A percentile compares a stretch with the other conserved stretches of the same genome.
These are phyloP conservation scores for Picochlorum costavermella DNA, from an alignment of 139 green algal genomes.

Conservation along the genomic window DNA sequence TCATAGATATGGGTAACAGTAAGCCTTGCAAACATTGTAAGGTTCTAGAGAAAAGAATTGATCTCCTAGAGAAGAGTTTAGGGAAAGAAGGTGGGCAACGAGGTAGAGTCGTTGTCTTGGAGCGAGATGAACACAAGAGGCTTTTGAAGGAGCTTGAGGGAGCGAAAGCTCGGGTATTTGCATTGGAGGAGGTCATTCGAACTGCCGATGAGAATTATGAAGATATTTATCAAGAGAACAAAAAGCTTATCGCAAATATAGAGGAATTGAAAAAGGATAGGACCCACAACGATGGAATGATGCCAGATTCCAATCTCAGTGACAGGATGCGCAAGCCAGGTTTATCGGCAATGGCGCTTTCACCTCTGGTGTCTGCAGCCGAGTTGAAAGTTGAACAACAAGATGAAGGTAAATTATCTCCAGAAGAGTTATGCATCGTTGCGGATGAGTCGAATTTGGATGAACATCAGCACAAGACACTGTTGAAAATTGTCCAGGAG, in stretches of 20 bases:
- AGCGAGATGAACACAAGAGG: background rate
- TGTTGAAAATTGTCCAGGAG: constrained; percentile 1
- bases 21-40: background rate
- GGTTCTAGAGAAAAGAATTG: background rate
- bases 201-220: background rate
- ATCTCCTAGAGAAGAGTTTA: background rate
- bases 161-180: background rate
- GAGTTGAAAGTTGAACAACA: background rate
- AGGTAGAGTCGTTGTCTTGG: background rate
- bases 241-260: background rate
- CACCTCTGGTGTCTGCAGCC: background rate
- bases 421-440: constrained; percentile 3
- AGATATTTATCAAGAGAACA: background rate
- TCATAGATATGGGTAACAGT: background rate
- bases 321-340: background rate
- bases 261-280: background rate
- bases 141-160: background rate
- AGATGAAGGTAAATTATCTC: background rate
- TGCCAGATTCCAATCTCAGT: background rate
- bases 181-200: constrained; percentile 3
- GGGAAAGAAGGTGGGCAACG: background rate
- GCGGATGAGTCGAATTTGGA: constrained; percentile 7
- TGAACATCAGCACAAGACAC: background rate
- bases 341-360: background rate
- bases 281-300: background rate